Evolutionary conservation across 768 basidiomycete genomes (phyloP).

Genomic region (Podaxis sp.): DNA sequence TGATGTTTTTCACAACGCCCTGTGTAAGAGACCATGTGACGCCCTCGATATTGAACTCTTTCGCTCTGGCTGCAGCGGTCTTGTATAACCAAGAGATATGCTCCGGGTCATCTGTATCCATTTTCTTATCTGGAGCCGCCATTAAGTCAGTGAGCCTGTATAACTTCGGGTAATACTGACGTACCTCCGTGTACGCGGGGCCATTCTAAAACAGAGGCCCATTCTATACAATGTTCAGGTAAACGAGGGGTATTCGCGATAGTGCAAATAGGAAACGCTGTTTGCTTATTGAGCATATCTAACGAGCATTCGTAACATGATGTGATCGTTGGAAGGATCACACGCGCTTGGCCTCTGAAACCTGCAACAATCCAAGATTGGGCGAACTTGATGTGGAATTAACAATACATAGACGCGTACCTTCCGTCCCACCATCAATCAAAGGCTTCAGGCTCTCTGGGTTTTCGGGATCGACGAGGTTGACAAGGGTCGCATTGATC

Average conservation of each 20-base stretch:
- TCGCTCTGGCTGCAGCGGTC: constrained; percentile 77
- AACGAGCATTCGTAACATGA: constrained; percentile 99
- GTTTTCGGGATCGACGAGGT: constrained; percentile 89
- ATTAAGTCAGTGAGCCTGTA: neutral
- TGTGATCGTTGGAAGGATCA: constrained; percentile 91
- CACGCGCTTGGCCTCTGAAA: constrained; percentile 97
- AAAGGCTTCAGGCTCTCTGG: constrained; percentile 94
- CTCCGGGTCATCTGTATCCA: constrained; percentile 97
- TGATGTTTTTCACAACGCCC: constrained; percentile 99
- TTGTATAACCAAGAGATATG: constrained; percentile 94
- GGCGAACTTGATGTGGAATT: neutral
- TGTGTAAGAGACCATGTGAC: constrained; percentile 98
- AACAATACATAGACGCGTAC: constrained; percentile 35
- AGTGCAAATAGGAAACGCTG: constrained; percentile 96
- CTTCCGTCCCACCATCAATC: constrained; percentile 99
- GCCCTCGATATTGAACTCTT: constrained; percentile 96
- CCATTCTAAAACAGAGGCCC: constrained; percentile 99
- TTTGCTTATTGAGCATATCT: constrained; percentile 97
- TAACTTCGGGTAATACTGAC: constrained; percentile 10
- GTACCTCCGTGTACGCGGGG: constrained; percentile 88
- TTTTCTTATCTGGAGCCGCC: constrained; percentile 71
- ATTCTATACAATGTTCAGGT: constrained; percentile 99
- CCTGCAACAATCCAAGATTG: constrained; percentile 45
- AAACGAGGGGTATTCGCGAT: constrained; percentile 98
- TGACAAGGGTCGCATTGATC: constrained; percentile 98